Evolutionary conservation across 345 rosid genomes (phyloP), one percentile per base, ranked within the genome.

Genomic region (Populus euphratica): DNA sequence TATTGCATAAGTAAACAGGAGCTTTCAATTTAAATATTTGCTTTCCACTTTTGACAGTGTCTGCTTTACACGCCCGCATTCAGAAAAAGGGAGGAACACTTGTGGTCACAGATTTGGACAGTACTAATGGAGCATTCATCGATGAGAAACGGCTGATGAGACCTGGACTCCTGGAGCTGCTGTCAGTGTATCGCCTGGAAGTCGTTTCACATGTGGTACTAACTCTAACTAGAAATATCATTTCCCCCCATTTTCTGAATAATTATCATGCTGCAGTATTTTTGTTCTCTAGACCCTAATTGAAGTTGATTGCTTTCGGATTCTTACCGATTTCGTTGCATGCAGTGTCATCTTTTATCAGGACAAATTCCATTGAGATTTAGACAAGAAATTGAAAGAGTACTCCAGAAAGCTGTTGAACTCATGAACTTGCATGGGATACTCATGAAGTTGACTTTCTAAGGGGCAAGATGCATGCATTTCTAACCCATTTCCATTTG

Each of bases 61-160:
- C 94, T 1, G 94, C 91, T 63, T 27, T 90, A 20, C 98, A 96
- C 74, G 99, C 97, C 0, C 91, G 93, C 8, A 86, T 96, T 52
- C 86, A 88, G 85, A 96, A 88, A 80, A 85, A 85, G 71, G 93
- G 72, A 39, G 91, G 80, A 31, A 82, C 74, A 54, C 94, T 96
- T 71, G 71, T 89, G 78, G 89, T 96, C 18, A 93, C 88, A 0
- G 94, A 96, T 83, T 81, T 93, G 87, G 91, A 92, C 77, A 92
- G 99, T 68, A 96, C 98, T 2, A 96, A 92, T 29, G 98, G 97
- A 49, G 92, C 99, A 16, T 96, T 89, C 84, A 84, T 96, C 25
- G 83, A 91, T 79, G 85, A 91, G 59, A 86, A 78, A 78, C 88
- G 91, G 41, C 80, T 95, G 35, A 86, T 95, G 35, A 86, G 61